Evolutionary conservation across 2,329 filamentous ascomycete genomes (phyloP).

Genomic region (Cladophialophora immunda): DNA sequence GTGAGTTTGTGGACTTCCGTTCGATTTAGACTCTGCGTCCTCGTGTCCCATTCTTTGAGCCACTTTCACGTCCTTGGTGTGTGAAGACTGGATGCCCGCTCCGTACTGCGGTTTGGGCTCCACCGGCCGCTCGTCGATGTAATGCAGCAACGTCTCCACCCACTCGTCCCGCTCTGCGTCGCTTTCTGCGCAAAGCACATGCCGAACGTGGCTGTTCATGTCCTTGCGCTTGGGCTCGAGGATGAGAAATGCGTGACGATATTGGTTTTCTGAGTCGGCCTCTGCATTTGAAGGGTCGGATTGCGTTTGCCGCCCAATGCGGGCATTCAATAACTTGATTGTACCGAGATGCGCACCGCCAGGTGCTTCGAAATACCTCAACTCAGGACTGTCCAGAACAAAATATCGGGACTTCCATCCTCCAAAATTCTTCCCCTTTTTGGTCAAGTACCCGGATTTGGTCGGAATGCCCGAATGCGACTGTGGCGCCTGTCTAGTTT

Average conservation of each 20-base stretch:
- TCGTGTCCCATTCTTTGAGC: slow-evolving; percentile 20
- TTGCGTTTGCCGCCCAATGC: slow-evolving; percentile 83
- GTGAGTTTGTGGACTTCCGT: slow-evolving; percentile 30
- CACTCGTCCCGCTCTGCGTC: slow-evolving; percentile 91
- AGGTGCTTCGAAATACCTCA: slow-evolving; percentile 92
- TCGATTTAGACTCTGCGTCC: slow-evolving; percentile 23
- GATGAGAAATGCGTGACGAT: slow-evolving; percentile 94
- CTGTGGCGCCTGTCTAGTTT: slow-evolving; percentile 45
- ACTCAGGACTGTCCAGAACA: slow-evolving; percentile 71
- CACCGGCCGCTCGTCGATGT: slow-evolving; percentile 78
- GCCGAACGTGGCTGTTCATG: slow-evolving; percentile 83
- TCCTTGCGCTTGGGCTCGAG: slow-evolving; percentile 97
- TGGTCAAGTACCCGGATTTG: slow-evolving; percentile 92
- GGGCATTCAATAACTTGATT: slow-evolving; percentile 88
- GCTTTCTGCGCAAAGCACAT: slow-evolving; percentile 94
- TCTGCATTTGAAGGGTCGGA: slow-evolving; percentile 48
- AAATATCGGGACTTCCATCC: slow-evolving; percentile 93
- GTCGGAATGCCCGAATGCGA: slow-evolving; percentile 71
- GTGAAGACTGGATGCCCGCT: slow-evolving; percentile 35
- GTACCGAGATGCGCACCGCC: slow-evolving; percentile 90
- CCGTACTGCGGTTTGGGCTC: slow-evolving; percentile 59
- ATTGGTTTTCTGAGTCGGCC: slow-evolving; percentile 90
- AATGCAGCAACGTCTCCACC: slow-evolving; percentile 89
- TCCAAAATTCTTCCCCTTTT: slow-evolving; percentile 97
- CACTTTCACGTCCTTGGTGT: slow-evolving; percentile 40